Evolutionary conservation across 2,329 filamentous ascomycete genomes (phyloP).

Genomic region (Hypoxylon sp.): DNA sequence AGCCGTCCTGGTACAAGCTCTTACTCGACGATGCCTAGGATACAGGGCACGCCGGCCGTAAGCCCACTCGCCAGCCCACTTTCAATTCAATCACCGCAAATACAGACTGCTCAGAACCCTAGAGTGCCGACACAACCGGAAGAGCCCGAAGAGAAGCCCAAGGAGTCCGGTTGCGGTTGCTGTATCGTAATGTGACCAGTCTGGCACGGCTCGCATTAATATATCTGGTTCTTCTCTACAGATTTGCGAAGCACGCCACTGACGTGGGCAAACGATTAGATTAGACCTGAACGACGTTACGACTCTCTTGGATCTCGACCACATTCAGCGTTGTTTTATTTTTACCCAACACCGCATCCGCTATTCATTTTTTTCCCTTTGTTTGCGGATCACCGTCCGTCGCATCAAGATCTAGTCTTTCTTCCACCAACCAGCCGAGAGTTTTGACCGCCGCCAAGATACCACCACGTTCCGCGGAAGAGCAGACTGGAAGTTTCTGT

Average conservation of each 20-base stretch:
- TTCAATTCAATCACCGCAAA: constrained; percentile 59
- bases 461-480: constrained; percentile 6
- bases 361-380: constrained; percentile 42
- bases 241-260: constrained; percentile 23
- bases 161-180: constrained; percentile 75
- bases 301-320: constrained; percentile 40
- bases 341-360: constrained; percentile 40
- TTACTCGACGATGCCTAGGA: constrained; percentile 76
- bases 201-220: constrained; percentile 33
- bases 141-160: constrained; percentile 64
- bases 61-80: constrained; percentile 63
- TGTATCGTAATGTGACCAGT: constrained; percentile 79
- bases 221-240: constrained; percentile 27
- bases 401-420: constrained; percentile 28
- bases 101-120: constrained; percentile 59
- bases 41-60: constrained; percentile 61
- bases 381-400: constrained; percentile 38
- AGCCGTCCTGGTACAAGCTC: constrained; percentile 64
- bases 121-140: constrained; percentile 68
- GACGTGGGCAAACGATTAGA: constrained; percentile 37
- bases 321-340: constrained; percentile 45
- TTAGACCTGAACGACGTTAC: constrained; percentile 48
- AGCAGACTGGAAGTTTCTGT: constrained; percentile 23
- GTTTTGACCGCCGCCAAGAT: constrained; percentile 21
- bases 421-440: constrained; percentile 19